Evolutionary conservation across 176 grass and related monocot species (phyloP).

Genomic region (Cenchrus fungigraminus): DNA sequence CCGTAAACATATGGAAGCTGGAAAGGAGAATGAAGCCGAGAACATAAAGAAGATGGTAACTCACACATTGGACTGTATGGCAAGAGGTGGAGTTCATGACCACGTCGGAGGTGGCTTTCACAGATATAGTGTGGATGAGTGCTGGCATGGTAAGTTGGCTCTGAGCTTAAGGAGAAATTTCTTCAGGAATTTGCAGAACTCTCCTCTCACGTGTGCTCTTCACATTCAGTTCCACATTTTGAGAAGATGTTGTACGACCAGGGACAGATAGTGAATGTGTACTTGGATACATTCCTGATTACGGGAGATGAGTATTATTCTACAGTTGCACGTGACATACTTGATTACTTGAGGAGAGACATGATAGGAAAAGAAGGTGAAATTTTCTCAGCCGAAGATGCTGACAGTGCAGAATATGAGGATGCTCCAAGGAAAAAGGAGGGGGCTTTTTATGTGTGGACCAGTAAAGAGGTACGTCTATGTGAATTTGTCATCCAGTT

Average conservation of each 20-base stretch:
- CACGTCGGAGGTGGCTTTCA: constrained; percentile 96
- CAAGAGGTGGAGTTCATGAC: constrained; percentile 94
- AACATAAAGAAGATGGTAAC: constrained; percentile 77
- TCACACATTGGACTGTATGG: constrained; percentile 85
- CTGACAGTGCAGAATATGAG: constrained; percentile 89
- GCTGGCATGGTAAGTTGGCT: constrained; percentile 78
- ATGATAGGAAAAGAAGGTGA: constrained; percentile 92
- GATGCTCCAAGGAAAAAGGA: constrained; percentile 76
- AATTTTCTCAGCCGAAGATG: constrained; percentile 98
- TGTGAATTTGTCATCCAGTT: background rate
- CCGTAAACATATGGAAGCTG: constrained; percentile 57
- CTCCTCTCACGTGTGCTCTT: constrained; percentile 24
- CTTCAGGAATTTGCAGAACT: background rate
- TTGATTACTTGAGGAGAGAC: constrained; percentile 96
- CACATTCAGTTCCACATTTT: constrained; percentile 90
- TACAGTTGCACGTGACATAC: constrained; percentile 72
- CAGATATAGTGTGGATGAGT: constrained; percentile 95
- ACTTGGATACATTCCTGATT: constrained; percentile 82
- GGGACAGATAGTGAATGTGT: constrained; percentile 85
- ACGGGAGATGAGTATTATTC: constrained; percentile 73
- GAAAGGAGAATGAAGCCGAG: constrained; percentile 58
- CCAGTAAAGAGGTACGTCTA: constrained; percentile 69
- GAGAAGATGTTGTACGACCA: constrained; percentile 99
- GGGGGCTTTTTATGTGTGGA: constrained; percentile 95
- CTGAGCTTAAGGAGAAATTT: constrained; percentile 21